A percentile compares a stretch with the other conserved stretches of the same genome.
phyloP scores from a whole-genome alignment of 2,329 filamentous ascomycete genomes.

The Chalaropsis thielavioides region DNA sequence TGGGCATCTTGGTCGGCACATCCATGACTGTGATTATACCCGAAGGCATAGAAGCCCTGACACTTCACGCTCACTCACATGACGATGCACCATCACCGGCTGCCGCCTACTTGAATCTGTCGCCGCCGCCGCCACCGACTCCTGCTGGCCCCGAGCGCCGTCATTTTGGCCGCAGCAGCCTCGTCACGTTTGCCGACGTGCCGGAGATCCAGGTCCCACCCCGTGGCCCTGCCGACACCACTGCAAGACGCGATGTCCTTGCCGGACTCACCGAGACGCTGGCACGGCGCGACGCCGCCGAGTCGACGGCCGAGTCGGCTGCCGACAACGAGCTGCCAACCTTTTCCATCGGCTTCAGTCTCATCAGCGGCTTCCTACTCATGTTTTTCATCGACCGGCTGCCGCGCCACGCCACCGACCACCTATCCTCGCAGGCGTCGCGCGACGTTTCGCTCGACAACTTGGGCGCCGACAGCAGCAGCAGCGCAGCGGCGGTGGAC shows the following conservation, averaged over 20 bases:
- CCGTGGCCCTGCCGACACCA: not conserved
- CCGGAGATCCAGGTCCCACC: slow-evolving; percentile 1
- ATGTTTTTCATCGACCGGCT: slow-evolving; percentile 94
- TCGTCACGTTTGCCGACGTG: not conserved
- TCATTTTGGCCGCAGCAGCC: not conserved
- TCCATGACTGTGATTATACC: slow-evolving; percentile 95
- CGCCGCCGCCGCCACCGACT: not conserved
- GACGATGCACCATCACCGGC: slow-evolving; percentile 1
- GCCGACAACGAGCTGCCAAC: slow-evolving; percentile 38
- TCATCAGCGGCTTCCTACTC: slow-evolving; percentile 78
- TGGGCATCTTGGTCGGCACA: slow-evolving; percentile 87
- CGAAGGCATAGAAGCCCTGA: slow-evolving; percentile 80
- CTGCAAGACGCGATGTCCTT: slow-evolving; percentile 12
- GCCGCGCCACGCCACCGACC: slow-evolving; percentile 55
- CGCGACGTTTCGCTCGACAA: slow-evolving; percentile 84
- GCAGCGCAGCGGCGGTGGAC: slow-evolving; percentile 29
- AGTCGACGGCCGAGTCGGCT: slow-evolving; percentile 26
- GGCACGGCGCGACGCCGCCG: slow-evolving; percentile 16
- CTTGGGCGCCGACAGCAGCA: slow-evolving; percentile 34
- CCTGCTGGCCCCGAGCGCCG: not conserved
- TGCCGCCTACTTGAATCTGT: not conserved
- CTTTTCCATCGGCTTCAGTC: slow-evolving; percentile 71
- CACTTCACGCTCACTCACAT: slow-evolving; percentile 28
- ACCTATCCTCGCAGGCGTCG: slow-evolving; percentile 48
- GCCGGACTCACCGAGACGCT: slow-evolving; percentile 17